phyloP scores from a whole-genome alignment of 805 yeast genomes.

The Saccharomycopsis malanga region DNA sequence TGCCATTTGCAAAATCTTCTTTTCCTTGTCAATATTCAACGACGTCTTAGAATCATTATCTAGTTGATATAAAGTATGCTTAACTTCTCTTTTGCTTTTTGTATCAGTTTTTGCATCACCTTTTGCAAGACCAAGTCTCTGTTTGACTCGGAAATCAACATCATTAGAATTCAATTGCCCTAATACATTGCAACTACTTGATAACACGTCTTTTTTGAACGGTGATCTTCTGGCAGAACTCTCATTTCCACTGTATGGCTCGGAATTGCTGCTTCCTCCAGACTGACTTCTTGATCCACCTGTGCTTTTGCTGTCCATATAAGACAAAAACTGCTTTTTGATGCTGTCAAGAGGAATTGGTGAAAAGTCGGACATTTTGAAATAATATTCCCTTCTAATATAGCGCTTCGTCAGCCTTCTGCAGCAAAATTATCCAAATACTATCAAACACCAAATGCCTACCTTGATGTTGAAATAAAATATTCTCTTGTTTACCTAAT shows the following conservation, averaged over 20 bases:
- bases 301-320: constrained; percentile 7
- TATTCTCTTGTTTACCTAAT: too few relatives aligned
- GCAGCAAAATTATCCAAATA: too few relatives aligned
- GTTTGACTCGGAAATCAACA: background rate
- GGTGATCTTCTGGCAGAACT: background rate
- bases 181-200: background rate
- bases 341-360: constrained; percentile 21
- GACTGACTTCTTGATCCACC: background rate
- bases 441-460: too few relatives aligned
- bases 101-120: background rate
- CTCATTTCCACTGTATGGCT: too few relatives aligned
- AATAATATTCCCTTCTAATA: too few relatives aligned
- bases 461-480: too few relatives aligned
- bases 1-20: constrained; percentile 33
- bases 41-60: constrained; percentile 12
- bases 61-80: background rate
- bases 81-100: background rate
- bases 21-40: constrained; percentile 28
- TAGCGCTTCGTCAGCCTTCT: too few relatives aligned
- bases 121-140: background rate
- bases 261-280: background rate
- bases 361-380: constrained; percentile 19
- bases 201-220: background rate
- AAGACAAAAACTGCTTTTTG: constrained; percentile 16
- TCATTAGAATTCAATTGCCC: background rate